phyloP scores from a whole-genome alignment of 768 basidiomycete species.

The Termitomyces sp. region DNA sequence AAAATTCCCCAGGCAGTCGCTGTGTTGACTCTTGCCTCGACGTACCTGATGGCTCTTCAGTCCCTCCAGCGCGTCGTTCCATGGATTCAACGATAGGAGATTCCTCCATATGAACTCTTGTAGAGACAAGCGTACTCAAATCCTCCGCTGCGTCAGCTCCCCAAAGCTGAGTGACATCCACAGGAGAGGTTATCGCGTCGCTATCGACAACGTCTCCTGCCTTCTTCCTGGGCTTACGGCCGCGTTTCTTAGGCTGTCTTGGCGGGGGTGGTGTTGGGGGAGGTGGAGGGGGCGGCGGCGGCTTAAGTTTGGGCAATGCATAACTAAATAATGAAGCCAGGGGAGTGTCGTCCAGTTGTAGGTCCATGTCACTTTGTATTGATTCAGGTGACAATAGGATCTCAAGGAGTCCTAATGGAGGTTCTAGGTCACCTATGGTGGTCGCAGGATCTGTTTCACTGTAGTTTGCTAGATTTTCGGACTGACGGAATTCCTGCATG shows the following conservation, averaged over 20 bases:
- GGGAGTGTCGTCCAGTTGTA: conserved; percentile 52
- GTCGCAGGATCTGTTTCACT: not conserved
- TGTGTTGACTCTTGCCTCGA: not conserved
- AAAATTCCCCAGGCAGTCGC: not conserved
- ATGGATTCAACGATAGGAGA: not conserved
- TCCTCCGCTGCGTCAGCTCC: not conserved
- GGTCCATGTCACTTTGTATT: conserved; percentile 46
- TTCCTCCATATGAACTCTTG: conserved; percentile 13
- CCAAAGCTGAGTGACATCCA: not conserved
- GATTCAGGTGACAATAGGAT: conserved; percentile 47
- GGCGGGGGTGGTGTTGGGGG: conserved; percentile 32
- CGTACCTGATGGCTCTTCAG: not conserved
- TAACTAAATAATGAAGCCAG: conserved; percentile 63
- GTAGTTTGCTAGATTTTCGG: not conserved
- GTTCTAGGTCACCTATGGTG: conserved; percentile 71
- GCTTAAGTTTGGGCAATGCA: conserved; percentile 57
- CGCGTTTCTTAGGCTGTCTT: conserved; percentile 32
- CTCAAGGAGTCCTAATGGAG: conserved; percentile 49
- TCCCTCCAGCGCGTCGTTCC: conserved; percentile 6
- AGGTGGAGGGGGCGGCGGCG: conserved; percentile 52
- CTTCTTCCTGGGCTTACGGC: conserved; percentile 31
- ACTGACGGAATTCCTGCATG: conserved; percentile 31
- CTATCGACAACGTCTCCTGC: not conserved
- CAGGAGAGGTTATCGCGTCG: not conserved
- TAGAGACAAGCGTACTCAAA: not conserved